Conservation (phyloP, 176 grass and related monocot genomes). For the Ananas comosus region DNA sequence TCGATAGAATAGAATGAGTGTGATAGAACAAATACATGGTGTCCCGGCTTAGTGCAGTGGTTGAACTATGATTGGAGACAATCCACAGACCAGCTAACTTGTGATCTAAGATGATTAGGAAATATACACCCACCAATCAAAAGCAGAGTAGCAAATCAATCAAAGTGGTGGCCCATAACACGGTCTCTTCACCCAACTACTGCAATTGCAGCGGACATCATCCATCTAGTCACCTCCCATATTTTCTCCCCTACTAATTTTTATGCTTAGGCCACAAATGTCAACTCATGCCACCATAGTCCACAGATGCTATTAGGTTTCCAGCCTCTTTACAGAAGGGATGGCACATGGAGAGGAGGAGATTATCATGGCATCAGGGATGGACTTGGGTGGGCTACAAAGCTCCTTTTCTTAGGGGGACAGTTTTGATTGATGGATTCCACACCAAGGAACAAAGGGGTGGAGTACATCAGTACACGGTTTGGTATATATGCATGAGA, state of each 20-base stretch:
- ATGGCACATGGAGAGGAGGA: constrained; percentile 55
- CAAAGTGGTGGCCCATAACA: not conserved
- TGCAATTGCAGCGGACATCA: constrained; percentile 25
- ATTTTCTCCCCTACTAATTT: constrained; percentile 19
- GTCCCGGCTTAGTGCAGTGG: no score
- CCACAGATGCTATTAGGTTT: constrained; percentile 16
- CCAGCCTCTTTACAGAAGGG: constrained; percentile 63
- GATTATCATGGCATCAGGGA: constrained; percentile 40
- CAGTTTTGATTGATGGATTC: constrained; percentile 65
- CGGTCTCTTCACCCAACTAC: constrained; percentile 5
- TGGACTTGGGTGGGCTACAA: constrained; percentile 23
- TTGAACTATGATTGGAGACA: not conserved
- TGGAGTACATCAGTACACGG: constrained; percentile 17
- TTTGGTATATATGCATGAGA: constrained; percentile 22
- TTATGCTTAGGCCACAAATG: constrained; percentile 37
- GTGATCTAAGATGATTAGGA: not conserved
- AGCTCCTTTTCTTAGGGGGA: constrained; percentile 2
- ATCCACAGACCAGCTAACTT: constrained; percentile 6
- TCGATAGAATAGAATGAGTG: no score
- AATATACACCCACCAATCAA: constrained; percentile 7
- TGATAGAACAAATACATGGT: no score
- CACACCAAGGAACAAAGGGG: constrained; percentile 47
- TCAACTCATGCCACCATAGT: constrained; percentile 52
- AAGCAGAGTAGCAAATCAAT: constrained; percentile 27
- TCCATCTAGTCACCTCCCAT: constrained; percentile 6